Base-by-base conservation (phyloP, 2,329 filamentous ascomycete species). In the Acrocalymma vagum region DNA sequence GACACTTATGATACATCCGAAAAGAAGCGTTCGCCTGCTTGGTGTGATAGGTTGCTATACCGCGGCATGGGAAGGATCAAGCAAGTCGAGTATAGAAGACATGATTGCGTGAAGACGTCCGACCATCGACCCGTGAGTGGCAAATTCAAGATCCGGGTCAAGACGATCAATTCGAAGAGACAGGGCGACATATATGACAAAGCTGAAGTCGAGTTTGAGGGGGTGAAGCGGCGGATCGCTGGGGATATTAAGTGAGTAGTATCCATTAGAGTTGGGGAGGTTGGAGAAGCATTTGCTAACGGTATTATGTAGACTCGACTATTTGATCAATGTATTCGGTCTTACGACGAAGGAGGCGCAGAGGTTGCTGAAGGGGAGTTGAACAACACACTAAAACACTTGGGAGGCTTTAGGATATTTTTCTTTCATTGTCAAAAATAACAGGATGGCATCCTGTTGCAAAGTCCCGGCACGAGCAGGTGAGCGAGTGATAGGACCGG, bases 31-130 rank as follows among this genome's bases (percentile, higher is more conserved):
- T 87, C 90, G 15, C 94, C 94, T 0, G 94, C 94, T 1, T 99
- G 94, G 94, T 99, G 94, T 67, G 94, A 99, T 74, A 84, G 94
- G 23, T 74, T 99, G 24, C 75, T 99, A n/a, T 95, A 90, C 58
- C 82, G 92, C 15, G 90, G 90, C 15, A 72, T 87, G 9, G 90
- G 89, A 18, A 84, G 88, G 40, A 85, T 97, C 58, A 86, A 90
- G 70, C 92, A 97, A 70, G 73, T 91, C 32, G 89, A 96, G 52
- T 99, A 99, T 70, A 78, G 81, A 33, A 78, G 94, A 32, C 93
- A 96, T 71, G 94, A 97, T 69, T 47, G 52, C 18, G 87, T 97
- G 22, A 81, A 86, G 45, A 88, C 93, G 5, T 95, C 90, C 21
- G 94, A 99, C 66, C 94, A 99, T 71, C 80, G 94, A 51, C 94